Evolutionary conservation across 2,329 filamentous ascomycete species (phyloP).

Genomic region (Didymella pinodella): DNA sequence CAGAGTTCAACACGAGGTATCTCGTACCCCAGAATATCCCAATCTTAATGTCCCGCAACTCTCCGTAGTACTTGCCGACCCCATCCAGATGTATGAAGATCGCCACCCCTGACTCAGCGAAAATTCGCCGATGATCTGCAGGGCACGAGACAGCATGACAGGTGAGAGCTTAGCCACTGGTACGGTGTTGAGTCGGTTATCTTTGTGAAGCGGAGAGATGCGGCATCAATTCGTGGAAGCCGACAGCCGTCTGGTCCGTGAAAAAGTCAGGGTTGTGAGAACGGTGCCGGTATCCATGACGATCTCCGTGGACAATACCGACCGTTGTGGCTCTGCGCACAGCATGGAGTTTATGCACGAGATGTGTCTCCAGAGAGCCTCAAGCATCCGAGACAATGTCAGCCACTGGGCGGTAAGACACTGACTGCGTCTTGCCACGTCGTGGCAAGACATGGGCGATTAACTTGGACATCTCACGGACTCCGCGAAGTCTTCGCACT

Average conservation of each 20-base stretch:
- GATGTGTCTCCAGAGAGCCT: neutral
- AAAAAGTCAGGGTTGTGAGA: neutral
- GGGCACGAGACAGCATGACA: slow-evolving; percentile 3
- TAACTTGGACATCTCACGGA: neutral
- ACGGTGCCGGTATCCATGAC: neutral
- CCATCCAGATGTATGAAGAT: slow-evolving; percentile 3
- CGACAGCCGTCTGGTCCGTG: neutral
- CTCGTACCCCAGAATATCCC: slow-evolving; percentile 2
- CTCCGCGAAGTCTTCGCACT: neutral
- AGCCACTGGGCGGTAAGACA: neutral
- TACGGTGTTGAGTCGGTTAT: neutral
- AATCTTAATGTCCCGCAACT: neutral
- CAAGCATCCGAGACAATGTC: neutral
- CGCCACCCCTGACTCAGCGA: slow-evolving; percentile 1
- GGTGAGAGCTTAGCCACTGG: neutral
- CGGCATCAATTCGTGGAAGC: neutral
- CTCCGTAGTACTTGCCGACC: neutral
- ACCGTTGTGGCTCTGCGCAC: slow-evolving; percentile 1
- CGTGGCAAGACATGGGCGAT: neutral
- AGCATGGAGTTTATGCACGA: neutral
- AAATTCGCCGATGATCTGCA: slow-evolving; percentile 3
- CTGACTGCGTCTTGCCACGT: neutral
- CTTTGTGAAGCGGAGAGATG: neutral
- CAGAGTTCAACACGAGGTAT: neutral
- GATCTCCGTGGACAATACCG: neutral